Evolutionary conservation across 2,329 filamentous ascomycete genomes (phyloP).

Genomic region (Phoma sp.): DNA sequence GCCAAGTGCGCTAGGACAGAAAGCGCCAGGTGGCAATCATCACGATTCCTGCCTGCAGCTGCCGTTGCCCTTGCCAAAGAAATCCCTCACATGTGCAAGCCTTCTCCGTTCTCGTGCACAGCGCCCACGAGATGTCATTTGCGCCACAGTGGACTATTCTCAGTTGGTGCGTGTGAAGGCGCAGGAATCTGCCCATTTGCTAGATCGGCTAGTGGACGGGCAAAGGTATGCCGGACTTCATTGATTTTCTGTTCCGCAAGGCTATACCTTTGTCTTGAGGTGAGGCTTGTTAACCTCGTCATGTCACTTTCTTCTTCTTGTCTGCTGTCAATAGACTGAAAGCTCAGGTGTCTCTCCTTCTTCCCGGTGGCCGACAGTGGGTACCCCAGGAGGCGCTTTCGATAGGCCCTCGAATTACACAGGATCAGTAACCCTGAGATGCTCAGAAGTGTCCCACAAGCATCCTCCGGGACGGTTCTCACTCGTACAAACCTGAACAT

Average conservation of each 20-base stretch:
- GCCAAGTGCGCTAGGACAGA: constrained; percentile 3
- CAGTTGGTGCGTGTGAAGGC: not conserved
- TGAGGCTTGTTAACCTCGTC: constrained; percentile 8
- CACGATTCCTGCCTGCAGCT: constrained; percentile 16
- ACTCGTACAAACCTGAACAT: constrained; percentile 3
- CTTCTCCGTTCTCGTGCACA: constrained; percentile 21
- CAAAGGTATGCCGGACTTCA: not conserved
- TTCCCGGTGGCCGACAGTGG: constrained; percentile 1
- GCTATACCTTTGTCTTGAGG: not conserved
- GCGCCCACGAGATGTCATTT: constrained; percentile 19
- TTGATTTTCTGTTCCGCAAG: not conserved
- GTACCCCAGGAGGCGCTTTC: not conserved
- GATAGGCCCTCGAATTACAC: not conserved
- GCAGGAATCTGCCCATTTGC: not conserved
- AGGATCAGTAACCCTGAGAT: not conserved
- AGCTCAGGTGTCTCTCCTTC: constrained; percentile 1
- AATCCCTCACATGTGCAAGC: constrained; percentile 21
- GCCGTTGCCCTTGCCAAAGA: constrained; percentile 15
- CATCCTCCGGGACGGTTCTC: not conserved
- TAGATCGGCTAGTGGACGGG: not conserved
- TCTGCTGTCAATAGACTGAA: not conserved
- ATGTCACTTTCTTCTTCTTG: constrained; percentile 2
- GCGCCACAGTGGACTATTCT: constrained; percentile 10
- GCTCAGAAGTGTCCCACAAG: constrained; percentile 2
- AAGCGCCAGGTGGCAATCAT: constrained; percentile 14